These are phyloP conservation scores for Neurospora hispaniola DNA, from an alignment of 495 filamentous ascomycete genomes.

Conservation along the genomic window DNA sequence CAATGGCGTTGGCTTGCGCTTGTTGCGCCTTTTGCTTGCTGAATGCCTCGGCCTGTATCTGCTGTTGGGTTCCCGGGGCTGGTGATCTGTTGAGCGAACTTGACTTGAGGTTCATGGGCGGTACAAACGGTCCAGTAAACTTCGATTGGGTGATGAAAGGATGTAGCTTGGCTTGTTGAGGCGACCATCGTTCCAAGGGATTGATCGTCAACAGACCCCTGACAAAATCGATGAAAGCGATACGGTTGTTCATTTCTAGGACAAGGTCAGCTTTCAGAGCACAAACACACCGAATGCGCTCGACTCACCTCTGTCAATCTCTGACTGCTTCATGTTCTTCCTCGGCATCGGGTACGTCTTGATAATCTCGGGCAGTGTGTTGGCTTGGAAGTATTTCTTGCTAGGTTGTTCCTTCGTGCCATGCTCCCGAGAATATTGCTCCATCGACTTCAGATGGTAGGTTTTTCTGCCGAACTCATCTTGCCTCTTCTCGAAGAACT, in stretches of 20 bases:
- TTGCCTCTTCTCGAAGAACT: constrained; percentile 93
- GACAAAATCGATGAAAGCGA: constrained; percentile 99
- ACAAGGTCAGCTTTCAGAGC: not conserved
- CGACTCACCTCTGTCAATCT: constrained; percentile 82
- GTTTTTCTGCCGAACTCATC: constrained; percentile 81
- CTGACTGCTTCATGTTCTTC: constrained; percentile 98
- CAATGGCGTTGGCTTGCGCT: constrained; percentile 55
- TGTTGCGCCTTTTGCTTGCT: constrained; percentile 77
- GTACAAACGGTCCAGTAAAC: constrained; percentile 88
- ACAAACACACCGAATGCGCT: not conserved
- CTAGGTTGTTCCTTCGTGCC: constrained; percentile 96
- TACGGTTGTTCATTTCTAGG: constrained; percentile 92
- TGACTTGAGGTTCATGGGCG: constrained; percentile 93
- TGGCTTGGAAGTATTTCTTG: constrained; percentile 98
- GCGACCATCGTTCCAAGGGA: constrained; percentile 94
- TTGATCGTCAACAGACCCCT: constrained; percentile 89
- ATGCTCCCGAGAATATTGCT: constrained; percentile 92
- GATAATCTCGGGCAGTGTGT: constrained; percentile 90
- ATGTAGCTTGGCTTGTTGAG: constrained; percentile 93
- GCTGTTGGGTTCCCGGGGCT: constrained; percentile 93
- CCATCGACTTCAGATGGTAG: constrained; percentile 91
- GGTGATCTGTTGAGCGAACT: constrained; percentile 74
- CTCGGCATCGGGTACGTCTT: constrained; percentile 94
- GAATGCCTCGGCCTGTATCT: constrained; percentile 83
- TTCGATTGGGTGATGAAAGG: constrained; percentile 99